Evolutionary conservation across 2,329 filamentous ascomycete species (phyloP), one percentile per base, ranked within the genome.

Genomic region (Aspergillus chevalieri): DNA sequence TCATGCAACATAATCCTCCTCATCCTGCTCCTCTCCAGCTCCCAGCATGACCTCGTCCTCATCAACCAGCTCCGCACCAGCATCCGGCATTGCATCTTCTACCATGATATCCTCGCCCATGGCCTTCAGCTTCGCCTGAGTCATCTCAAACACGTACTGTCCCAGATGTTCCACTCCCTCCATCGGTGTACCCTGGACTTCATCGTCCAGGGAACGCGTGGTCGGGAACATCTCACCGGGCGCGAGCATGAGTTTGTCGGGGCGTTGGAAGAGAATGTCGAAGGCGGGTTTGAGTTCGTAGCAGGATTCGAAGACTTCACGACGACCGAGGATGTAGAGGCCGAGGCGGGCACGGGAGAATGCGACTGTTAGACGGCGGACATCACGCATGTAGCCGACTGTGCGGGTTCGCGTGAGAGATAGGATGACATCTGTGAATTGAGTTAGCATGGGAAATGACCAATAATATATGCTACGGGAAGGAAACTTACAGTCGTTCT

Each of bases 61-160:
- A 50, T 67, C 67, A 36, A 64, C n/a, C 41, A 57, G 50, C 19
- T 50, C 38, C 10, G 66, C 60, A 43, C 58, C 65, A 15, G 30
- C 28, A 48, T 63, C 61, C 3, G 59, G 55, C 6, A 62, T 59
- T 17, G 59, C 59, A 34, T 68, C 67, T 33, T 68, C 70, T 28
- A 70, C 56, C 22, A 63, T 57, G 9, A 71, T 66, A 22, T 65
- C 62, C 43, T 67, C 71, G 55, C 77, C 82, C 60, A 84, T 61
- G 42, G 76, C 76, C 61, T 82, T 78, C 1, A 85, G 68, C 68
- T 84, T 86, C 6, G 83, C 82, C 62, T 86, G 81, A 3, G 90
- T 95, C 89, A 98, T 98, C 69, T 98, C 89, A 66, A 83, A 95
- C 19, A 98, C 92, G 68, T 96, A 98, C 71, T 95, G 87, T 0